Evolutionary conservation across 495 filamentous ascomycete species (phyloP), one percentile per base, ranked within the genome.

Genomic region (Aspergillus egyptiacus): DNA sequence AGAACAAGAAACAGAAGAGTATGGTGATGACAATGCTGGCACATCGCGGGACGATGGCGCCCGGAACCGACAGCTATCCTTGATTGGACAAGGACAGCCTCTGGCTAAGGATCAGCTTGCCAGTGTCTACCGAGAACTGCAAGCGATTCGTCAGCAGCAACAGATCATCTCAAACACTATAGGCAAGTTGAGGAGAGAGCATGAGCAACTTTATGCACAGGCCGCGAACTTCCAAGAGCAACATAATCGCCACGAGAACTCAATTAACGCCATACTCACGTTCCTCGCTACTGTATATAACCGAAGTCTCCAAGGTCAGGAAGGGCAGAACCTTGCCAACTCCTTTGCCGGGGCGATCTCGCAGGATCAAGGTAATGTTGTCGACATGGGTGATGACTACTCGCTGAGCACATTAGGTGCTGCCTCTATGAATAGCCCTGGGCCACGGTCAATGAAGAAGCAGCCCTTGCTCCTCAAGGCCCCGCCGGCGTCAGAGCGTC

Each of bases 271-370:
- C 19, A 97, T 98, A 55, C 74, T 98, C 13, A 95, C 89, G 24
- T 98, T 97, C 64, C 77, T 98, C 2, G 94, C 93, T 14, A 96
- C 93, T 7, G 89, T 98, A 7, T 98, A 96, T 72, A 87, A 93
- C 56, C 86, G 83, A 48, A 86, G 80, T 51, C 64, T 87, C 22
- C 79, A 84, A 42, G 80, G 79, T 5, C 72, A 79, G 45, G 82
- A 81, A 35, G 71, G 70, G 0, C 80, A 85, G 53, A 87, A 82
- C 37, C 73, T 89, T 20, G 81, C 82, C 14, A 85, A 85, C 50
- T 78, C 88, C 38, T 78, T 91, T 60, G 77, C 81, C 1, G 85
- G 81, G 34, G 80, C 80, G 41, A 84, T 89, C 30, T 77, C 79
- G 64, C 67, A 82, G 57, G 75, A 77, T 7, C 52, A 51, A 36